Conservation (phyloP, 208 protist species). For the Porcisia deanei region DNA sequence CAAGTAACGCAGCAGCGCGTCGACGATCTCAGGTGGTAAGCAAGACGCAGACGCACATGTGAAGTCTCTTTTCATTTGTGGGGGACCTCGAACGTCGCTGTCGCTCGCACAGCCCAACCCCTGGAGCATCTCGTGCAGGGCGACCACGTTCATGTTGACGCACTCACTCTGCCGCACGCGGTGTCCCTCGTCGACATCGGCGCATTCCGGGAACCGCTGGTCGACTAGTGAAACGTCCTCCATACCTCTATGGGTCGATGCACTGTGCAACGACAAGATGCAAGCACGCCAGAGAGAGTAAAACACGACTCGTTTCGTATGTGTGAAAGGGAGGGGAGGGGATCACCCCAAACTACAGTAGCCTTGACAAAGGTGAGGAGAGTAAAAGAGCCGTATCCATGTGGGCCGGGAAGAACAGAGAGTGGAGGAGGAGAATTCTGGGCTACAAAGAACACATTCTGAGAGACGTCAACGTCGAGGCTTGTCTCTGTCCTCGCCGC, state of each 20-base stretch:
- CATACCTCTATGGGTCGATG: conserved; percentile 12
- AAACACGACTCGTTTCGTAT: background rate
- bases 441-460: background rate
- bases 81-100: background rate
- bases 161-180: conserved; percentile 72
- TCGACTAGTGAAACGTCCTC: conserved; percentile 36
- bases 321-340: background rate
- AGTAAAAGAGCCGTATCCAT: background rate
- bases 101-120: conserved; percentile 7
- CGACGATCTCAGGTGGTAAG: conserved; percentile 37
- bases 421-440: conserved; percentile 17
- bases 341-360: background rate
- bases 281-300: background rate
- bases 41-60: conserved; percentile 3
- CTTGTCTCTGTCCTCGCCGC: background rate
- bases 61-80: background rate
- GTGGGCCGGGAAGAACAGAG: conserved; percentile 5
- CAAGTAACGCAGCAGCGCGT: conserved; percentile 39
- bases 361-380: background rate
- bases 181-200: conserved; percentile 45
- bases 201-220: conserved; percentile 26
- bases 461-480: background rate
- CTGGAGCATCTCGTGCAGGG: conserved; percentile 28
- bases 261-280: background rate
- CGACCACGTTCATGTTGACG: conserved; percentile 57